Conservation (phyloP, 169 alveolate genomes). For the Plasmodium adleri region DNA sequence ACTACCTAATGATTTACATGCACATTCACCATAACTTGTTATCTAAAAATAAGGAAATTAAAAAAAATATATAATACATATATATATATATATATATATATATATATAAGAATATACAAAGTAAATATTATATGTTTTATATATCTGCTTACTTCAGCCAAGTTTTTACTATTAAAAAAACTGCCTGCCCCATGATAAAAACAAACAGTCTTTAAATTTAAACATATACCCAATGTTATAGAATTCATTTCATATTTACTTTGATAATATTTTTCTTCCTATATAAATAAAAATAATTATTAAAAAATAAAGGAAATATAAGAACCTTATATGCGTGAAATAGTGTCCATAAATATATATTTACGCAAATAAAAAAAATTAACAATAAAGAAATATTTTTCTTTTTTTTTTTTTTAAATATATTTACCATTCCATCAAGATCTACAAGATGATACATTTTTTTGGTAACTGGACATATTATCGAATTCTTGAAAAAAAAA, state of each 20-base stretch:
- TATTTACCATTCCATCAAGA: slow-evolving; percentile 29
- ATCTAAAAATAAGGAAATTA: slow-evolving; percentile 15
- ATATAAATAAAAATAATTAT: neutral
- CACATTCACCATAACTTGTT: slow-evolving; percentile 50
- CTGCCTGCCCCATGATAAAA: slow-evolving; percentile 60
- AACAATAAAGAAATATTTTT: slow-evolving; percentile 1
- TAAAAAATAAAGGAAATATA: neutral
- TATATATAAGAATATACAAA: neutral
- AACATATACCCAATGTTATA: slow-evolving; percentile 54
- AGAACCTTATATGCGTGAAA: neutral
- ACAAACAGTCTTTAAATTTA: slow-evolving; percentile 55
- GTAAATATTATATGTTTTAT: no score
- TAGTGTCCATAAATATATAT: neutral
- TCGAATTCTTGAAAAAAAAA: slow-evolving; percentile 30
- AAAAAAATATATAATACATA: neutral
- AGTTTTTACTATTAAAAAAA: slow-evolving; percentile 41
- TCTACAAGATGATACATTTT: slow-evolving; percentile 66
- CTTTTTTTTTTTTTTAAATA: neutral
- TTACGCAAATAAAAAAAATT: neutral
- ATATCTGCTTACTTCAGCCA: slow-evolving; percentile 29
- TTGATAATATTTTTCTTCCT: slow-evolving; percentile 60
- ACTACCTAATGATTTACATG: slow-evolving; percentile 55
- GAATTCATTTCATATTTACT: slow-evolving; percentile 54
- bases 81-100: neutral
- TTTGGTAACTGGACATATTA: slow-evolving; percentile 55